Evolutionary conservation across 176 grass and related monocot genomes (phyloP), one percentile per base, ranked within the genome.

Genomic region (Chrysopogon serrulatus): DNA sequence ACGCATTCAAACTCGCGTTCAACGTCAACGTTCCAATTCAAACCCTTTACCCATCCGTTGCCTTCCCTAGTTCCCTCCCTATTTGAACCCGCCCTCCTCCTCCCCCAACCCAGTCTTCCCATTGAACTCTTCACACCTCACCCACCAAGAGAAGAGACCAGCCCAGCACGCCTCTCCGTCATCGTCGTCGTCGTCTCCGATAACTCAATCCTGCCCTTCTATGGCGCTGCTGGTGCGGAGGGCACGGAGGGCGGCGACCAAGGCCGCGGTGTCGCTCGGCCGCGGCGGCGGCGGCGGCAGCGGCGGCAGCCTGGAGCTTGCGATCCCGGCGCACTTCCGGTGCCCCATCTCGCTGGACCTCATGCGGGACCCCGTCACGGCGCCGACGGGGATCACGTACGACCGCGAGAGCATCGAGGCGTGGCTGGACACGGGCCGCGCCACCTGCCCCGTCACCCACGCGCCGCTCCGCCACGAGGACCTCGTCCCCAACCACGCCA

Each of bases 301-400:
- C 47, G 3, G 6, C 31, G 16, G 35, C 0, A 21, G 24, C 42
- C 71, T 73, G 74, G 88, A 90, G 84, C 75, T 90, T 15, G 61
- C 86, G 6, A 81, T 98, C 33, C 91, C 95, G 26, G 72, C 71
- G 68, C 92, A 98, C 78, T 98, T 93, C 84, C 83, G 83, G 16
- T 97, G 95, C 90, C 95, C 95, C 24, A 92, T 97, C 73, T 97
- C 92, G 42, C 78, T 95, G 13, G 95, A 98, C 26, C 86, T 98
- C 17, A 98, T 98, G 92, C 80, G 49, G 21, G 95, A 98, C 82
- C 95, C 95, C 0, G 95, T 98, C 8, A 90, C 88, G 12, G 88
- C 89, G 61, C 86, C 90, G 8, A 85, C 92, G 6, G 95, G 95
- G 12, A 91, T 98, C 88, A 95, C 95, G 5, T 98, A 98, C 73